These are phyloP conservation scores for Sphaerobolus stellatus DNA, from an alignment of 1,284 basidiomycete genomes.

Conservation along the genomic window DNA sequence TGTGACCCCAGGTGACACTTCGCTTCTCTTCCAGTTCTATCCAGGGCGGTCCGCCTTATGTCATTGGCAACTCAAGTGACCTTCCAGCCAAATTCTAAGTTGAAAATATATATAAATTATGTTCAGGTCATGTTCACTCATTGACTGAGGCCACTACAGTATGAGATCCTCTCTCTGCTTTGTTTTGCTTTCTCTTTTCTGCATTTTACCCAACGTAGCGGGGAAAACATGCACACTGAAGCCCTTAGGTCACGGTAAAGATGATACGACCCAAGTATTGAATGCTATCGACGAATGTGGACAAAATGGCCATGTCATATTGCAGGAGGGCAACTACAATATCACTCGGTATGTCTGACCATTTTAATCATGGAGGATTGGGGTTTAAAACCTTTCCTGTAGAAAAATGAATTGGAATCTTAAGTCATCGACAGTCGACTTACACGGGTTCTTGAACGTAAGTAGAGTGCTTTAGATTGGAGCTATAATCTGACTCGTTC, in stretches of 20 bases:
- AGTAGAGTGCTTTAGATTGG: no score
- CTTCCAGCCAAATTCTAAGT: no score
- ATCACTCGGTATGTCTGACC: slow-evolving; percentile 44
- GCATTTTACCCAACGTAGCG: not conserved
- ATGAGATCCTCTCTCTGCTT: not conserved
- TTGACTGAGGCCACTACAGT: no score
- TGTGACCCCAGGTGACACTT: no score
- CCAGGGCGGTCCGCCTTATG: no score
- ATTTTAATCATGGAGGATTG: not conserved
- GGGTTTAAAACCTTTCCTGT: not conserved
- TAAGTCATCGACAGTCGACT: slow-evolving; percentile 48
- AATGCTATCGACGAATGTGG: slow-evolving; percentile 54
- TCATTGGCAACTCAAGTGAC: no score
- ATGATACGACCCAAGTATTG: slow-evolving; percentile 2
- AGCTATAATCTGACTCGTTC: no score
- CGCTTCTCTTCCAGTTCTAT: no score
- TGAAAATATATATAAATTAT: no score
- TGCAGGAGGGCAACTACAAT: slow-evolving; percentile 48
- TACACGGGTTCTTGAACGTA: slow-evolving; percentile 57
- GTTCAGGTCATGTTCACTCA: no score
- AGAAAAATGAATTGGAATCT: slow-evolving; percentile 66
- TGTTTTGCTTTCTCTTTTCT: not conserved
- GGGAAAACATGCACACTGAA: slow-evolving; percentile 12
- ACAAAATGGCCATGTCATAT: slow-evolving; percentile 47
- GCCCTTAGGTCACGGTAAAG: not conserved